Evolutionary conservation across 1,284 basidiomycete species (phyloP).

Genomic region (Moniliella sp.): DNA sequence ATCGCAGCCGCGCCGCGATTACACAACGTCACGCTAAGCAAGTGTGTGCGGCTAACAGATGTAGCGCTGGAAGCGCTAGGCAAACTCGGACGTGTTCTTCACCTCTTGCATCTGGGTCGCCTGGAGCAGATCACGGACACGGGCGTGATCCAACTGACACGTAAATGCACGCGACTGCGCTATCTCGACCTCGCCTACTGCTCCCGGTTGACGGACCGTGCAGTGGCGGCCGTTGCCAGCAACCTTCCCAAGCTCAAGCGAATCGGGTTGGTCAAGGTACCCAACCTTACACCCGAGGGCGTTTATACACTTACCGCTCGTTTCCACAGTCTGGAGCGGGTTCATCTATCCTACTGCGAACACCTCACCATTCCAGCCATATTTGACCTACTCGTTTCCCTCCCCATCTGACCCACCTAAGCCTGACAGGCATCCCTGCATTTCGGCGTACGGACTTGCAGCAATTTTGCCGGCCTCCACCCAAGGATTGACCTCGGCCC

Average conservation of each 20-base stretch:
- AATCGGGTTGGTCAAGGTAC: conserved; percentile 82
- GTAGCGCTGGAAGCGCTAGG: conserved; percentile 62
- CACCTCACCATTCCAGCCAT: conserved; percentile 74
- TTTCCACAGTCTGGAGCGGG: conserved; percentile 60
- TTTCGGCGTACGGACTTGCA: conserved; percentile 71
- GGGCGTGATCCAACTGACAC: conserved; percentile 60
- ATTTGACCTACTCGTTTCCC: conserved; percentile 71
- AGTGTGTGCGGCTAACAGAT: conserved; percentile 69
- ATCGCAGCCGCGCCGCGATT: conserved; percentile 69
- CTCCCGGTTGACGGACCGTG: conserved; percentile 65
- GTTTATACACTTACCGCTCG: conserved; percentile 57
- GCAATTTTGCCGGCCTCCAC: conserved; percentile 64
- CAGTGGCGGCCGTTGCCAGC: conserved; percentile 63
- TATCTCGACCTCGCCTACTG: conserved; percentile 98
- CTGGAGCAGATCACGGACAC: conserved; percentile 67
- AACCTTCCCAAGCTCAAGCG: conserved; percentile 68
- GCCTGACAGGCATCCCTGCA: conserved; percentile 78
- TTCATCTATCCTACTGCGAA: conserved; percentile 92
- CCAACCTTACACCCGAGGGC: conserved; percentile 75
- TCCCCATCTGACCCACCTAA: conserved; percentile 72
- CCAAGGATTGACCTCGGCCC: conserved; percentile 85
- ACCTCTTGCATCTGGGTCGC: conserved; percentile 87
- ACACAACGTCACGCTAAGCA: conserved; percentile 73
- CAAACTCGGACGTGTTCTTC: conserved; percentile 66
- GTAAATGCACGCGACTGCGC: conserved; percentile 70